Percentiles rank a stretch among this genome's conserved stretches.
These are phyloP conservation scores for Psidium guajava DNA, from an alignment of 345 rosid species.

Conservation along the genomic window DNA sequence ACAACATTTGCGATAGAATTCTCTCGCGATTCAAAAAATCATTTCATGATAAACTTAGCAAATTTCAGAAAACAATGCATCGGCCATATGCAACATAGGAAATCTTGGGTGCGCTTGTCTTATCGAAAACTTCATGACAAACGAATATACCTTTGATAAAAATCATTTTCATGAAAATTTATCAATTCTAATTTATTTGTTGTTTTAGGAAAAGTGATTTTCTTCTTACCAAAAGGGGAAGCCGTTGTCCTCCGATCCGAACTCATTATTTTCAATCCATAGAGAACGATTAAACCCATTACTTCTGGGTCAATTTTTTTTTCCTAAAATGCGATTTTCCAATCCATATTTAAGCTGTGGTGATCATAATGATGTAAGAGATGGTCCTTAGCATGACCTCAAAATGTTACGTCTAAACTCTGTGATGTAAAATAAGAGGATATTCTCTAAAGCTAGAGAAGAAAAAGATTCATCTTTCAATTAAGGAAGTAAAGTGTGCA, in stretches of 20 bases:
- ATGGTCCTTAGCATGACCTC: too few species aligned
- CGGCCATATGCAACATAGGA: accelerated
- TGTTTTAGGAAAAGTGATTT: not conserved
- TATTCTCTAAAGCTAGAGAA: too few species aligned
- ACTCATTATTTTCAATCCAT: not conserved
- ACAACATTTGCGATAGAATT: not conserved
- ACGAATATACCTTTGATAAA: not conserved
- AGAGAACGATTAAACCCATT: accelerated
- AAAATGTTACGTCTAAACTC: too few species aligned
- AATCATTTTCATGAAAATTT: too few species aligned
- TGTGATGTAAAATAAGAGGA: too few species aligned
- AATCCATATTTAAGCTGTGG: not conserved
- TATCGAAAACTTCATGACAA: accelerated
- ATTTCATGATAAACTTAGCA: not conserved
- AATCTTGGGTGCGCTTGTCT: not conserved
- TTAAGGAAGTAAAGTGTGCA: too few species aligned
- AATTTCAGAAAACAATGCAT: not conserved
- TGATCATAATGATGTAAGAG: not conserved
- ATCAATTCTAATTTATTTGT: too few species aligned
- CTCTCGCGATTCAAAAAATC: not conserved
- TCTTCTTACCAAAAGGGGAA: not conserved
- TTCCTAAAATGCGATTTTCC: too few species aligned
- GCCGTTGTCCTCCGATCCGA: accelerated
- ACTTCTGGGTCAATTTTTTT: too few species aligned
- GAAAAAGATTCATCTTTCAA: too few species aligned